Base-by-base conservation (phyloP, 1,284 basidiomycete genomes). In the Neonothopanus nambi region DNA sequence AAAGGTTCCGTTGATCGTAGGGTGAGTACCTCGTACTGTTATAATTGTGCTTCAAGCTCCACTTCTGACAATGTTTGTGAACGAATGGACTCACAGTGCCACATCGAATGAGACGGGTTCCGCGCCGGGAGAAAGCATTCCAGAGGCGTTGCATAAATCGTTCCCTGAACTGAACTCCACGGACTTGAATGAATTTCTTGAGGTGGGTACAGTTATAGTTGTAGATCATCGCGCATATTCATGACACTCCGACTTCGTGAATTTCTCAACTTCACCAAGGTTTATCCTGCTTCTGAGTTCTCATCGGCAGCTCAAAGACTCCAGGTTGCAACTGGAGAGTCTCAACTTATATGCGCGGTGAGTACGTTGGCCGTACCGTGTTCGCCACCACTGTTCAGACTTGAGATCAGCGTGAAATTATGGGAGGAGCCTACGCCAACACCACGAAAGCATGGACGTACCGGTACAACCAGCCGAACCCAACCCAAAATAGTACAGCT, bases 1-100 rank as follows among this genome's bases (percentile, higher is more conserved):
- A 1, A 66, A 71, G 21, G 76, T 85, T 3, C 78, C 81, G n/a
- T 60, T 84, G 1, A 78, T 86, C 30, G 76, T 82, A 38, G 82
- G 82, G 82, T 84, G 24, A n/a, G 18, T 28, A 11, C 13, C n/a
- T 26, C 28, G n/a, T 15, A 17, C n/a, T n/a, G n/a, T n/a, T n/a
- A n/a, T n/a, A n/a, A n/a, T n/a, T n/a, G n/a, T n/a, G n/a, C n/a
- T 24, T 3, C 13, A 33, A 11, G 3, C 13, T 33, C 9, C 30
- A 9, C 30, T 23, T 17, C 15, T 21, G n/a, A n/a, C n/a, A 40
- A 28, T 49, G 6, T 9, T 20, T 2, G 40, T 24, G 3, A 17
- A 12, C 23, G n/a, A 3, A n/a, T n/a, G n/a, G n/a, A n/a, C n/a
- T n/a, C n/a, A 15, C 23, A 56, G 55, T 3, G 38, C 55, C 13